Percentiles rank a stretch among this genome's conserved stretches.
Evolutionary conservation across 2,329 filamentous ascomycete species (phyloP).

Genomic region (Aureobasidium subglaciale): DNA sequence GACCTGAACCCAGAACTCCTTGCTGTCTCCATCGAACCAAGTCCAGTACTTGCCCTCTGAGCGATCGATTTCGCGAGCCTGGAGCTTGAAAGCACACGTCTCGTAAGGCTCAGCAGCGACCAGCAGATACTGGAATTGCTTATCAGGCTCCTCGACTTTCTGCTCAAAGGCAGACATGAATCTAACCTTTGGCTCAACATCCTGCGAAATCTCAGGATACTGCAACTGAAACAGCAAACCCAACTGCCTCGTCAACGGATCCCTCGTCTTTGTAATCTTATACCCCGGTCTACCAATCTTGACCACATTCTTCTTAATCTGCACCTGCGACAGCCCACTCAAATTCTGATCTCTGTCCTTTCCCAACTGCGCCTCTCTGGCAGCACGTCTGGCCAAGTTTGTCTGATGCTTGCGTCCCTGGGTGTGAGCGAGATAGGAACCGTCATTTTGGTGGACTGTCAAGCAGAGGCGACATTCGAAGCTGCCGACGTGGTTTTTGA

Average conservation of each 20-base stretch:
- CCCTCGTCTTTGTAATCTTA: conserved; percentile 93
- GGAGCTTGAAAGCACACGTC: conserved; percentile 93
- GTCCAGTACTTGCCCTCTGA: conserved; percentile 82
- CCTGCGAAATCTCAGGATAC: conserved; percentile 80
- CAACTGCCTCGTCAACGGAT: conserved; percentile 80
- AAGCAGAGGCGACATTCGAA: conserved; percentile 97
- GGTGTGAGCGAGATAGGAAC: conserved; percentile 95
- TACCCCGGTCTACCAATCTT: conserved; percentile 97
- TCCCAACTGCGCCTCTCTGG: conserved; percentile 89
- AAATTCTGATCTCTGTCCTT: conserved; percentile 54
- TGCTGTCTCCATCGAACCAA: conserved; percentile 91
- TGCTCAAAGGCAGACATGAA: conserved; percentile 99
- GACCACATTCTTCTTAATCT: conserved; percentile 71
- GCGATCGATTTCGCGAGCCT: conserved; percentile 85
- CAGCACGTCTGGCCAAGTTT: conserved; percentile 88
- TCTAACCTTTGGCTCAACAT: conserved; percentile 72
- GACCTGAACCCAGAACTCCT: conserved; percentile 96
- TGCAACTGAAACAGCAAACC: conserved; percentile 94
- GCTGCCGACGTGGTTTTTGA: conserved; percentile 97
- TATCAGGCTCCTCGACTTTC: conserved; percentile 88
- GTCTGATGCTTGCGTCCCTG: conserved; percentile 99
- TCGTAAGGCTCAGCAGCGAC: conserved; percentile 97
- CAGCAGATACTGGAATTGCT: conserved; percentile 88
- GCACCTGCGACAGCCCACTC: conserved; percentile 64
- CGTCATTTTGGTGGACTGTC: conserved; percentile 98